Conservation (phyloP, 2,329 filamentous ascomycete species). For the Parafenestella ontariensis region DNA sequence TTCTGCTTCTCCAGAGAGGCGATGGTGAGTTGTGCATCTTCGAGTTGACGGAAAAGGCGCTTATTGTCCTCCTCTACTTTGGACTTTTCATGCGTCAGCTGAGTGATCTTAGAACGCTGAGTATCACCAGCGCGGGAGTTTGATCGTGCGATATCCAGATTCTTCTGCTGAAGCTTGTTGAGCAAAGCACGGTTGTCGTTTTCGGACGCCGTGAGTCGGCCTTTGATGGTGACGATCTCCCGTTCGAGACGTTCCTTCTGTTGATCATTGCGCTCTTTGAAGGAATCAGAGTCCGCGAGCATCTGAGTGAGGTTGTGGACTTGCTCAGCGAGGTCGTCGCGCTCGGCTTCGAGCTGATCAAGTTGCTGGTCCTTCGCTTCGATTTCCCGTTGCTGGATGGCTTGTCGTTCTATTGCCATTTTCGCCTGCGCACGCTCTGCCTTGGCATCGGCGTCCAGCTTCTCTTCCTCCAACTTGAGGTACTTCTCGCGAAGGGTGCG, state of each 20-base stretch:
- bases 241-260: constrained; percentile 92
- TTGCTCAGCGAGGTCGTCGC: constrained; percentile 75
- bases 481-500: constrained; percentile 83
- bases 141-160: constrained; percentile 91
- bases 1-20: constrained; percentile 91
- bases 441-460: constrained; percentile 79
- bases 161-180: constrained; percentile 97
- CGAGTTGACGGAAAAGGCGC: constrained; percentile 82
- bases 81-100: constrained; percentile 81
- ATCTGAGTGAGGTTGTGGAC: constrained; percentile 86
- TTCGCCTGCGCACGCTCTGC: constrained; percentile 81
- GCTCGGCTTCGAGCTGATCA: constrained; percentile 80
- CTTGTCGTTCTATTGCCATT: constrained; percentile 80
- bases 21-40: constrained; percentile 82
- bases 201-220: constrained; percentile 86
- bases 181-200: constrained; percentile 95
- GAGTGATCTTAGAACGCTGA: constrained; percentile 76
- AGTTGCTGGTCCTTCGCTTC: constrained; percentile 79
- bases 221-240: constrained; percentile 89
- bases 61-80: constrained; percentile 83
- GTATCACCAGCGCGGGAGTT: constrained; percentile 85
- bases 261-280: constrained; percentile 88
- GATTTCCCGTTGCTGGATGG: constrained; percentile 78
- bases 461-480: constrained; percentile 82
- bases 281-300: constrained; percentile 87